A percentile compares a stretch with the other conserved stretches of the same genome.
Evolutionary conservation across 2,329 filamentous ascomycete species (phyloP).

Genomic region (Diaporthe amygdali): DNA sequence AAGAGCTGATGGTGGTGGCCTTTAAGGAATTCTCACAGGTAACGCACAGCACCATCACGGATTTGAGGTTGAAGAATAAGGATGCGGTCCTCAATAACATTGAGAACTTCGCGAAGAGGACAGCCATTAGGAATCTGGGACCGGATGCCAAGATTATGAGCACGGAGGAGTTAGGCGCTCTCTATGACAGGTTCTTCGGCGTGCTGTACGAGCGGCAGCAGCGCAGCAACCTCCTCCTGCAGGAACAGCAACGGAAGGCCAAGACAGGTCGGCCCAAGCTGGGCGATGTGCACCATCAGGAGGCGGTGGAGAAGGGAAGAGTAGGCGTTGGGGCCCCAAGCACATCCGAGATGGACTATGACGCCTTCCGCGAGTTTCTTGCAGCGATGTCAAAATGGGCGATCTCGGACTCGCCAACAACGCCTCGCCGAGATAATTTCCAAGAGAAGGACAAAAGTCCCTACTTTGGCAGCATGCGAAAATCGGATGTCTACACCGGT

Average conservation of each 20-base stretch:
- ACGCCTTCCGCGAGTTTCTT: constrained; percentile 92
- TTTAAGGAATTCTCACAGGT: constrained; percentile 98
- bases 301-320: constrained; percentile 78
- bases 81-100: constrained; percentile 94
- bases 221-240: constrained; percentile 75
- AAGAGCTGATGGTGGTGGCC: constrained; percentile 98
- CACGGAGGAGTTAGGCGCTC: constrained; percentile 81
- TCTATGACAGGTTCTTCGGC: constrained; percentile 95
- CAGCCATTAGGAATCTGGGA: constrained; percentile 92
- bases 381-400: constrained; percentile 93
- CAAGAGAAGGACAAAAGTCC: constrained; percentile 61
- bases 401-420: constrained; percentile 79
- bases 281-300: constrained; percentile 42
- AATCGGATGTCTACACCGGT: constrained; percentile 48
- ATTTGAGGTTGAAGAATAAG: constrained; percentile 90
- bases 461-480: constrained; percentile 64
- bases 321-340: constrained; percentile 83
- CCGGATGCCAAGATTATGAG: constrained; percentile 93
- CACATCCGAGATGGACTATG: constrained; percentile 95
- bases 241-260: constrained; percentile 71
- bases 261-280: constrained; percentile 60
- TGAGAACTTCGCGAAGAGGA: constrained; percentile 95
- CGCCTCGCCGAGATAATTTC: constrained; percentile 53
- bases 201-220: constrained; percentile 92
- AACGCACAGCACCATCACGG: constrained; percentile 89